These are phyloP conservation scores for Nymphaea colorata DNA, from an alignment of 164 flowering plant species.

Conservation along the genomic window DNA sequence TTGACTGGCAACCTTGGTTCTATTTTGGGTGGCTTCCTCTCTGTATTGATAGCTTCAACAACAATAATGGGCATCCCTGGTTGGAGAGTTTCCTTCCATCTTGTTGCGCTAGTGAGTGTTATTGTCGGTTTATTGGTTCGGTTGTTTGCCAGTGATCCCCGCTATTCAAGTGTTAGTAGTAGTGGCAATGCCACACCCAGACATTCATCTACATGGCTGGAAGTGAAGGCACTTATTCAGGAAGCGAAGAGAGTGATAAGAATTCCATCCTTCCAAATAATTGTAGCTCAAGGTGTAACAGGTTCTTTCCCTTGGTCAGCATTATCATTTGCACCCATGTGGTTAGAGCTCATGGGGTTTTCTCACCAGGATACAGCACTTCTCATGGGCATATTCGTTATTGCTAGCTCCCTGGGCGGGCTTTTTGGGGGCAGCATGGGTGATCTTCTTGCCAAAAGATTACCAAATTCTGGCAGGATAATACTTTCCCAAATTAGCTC, in stretches of 20 bases:
- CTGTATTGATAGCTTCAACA: constrained; percentile 60
- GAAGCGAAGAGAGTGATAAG: constrained; percentile 74
- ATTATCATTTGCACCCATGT: constrained; percentile 84
- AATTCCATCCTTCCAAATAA: constrained; percentile 72
- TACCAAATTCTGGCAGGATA: constrained; percentile 87
- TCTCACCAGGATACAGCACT: constrained; percentile 65
- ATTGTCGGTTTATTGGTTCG: constrained; percentile 51
- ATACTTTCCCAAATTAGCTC: constrained; percentile 81
- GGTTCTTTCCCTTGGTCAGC: constrained; percentile 98
- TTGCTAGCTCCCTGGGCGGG: constrained; percentile 68
- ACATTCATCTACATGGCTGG: constrained; percentile 26
- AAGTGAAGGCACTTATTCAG: constrained; percentile 40
- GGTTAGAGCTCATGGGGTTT: constrained; percentile 87
- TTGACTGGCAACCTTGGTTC: constrained; percentile 70
- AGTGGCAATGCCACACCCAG: constrained; percentile 11
- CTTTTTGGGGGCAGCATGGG: constrained; percentile 89
- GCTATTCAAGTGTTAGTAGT: constrained; percentile 19
- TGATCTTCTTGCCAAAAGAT: constrained; percentile 47
- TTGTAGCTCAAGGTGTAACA: constrained; percentile 83
- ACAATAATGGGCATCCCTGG: constrained; percentile 74
- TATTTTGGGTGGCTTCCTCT: constrained; percentile 63
- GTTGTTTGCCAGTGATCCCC: constrained; percentile 65
- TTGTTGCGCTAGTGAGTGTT: constrained; percentile 66
- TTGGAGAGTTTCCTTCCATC: constrained; percentile 78
- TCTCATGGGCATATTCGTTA: constrained; percentile 45